These are phyloP conservation scores for Cystobasidium sp. DNA, from an alignment of 1,284 basidiomycete genomes.

Conservation along the genomic window DNA sequence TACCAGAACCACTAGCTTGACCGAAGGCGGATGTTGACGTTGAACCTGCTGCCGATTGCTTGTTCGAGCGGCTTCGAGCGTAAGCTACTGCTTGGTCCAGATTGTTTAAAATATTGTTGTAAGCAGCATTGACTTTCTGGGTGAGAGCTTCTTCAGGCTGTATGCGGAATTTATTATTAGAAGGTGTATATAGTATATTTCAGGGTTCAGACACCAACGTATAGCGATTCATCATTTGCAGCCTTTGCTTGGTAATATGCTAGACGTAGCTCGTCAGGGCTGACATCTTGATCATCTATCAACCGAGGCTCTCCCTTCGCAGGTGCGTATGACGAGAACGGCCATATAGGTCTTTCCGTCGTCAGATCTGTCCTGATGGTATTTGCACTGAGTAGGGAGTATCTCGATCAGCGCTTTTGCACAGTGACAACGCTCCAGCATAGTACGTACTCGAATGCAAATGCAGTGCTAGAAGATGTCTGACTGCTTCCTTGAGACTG, in stretches of 20 bases:
- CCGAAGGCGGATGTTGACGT: slow-evolving; percentile 27
- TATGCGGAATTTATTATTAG: background rate
- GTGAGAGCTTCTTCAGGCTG: slow-evolving; percentile 49
- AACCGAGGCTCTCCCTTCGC: slow-evolving; percentile 75
- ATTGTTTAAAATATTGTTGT: slow-evolving; percentile 47
- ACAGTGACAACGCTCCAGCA: background rate
- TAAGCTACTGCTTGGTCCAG: slow-evolving; percentile 49
- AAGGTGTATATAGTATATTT: too few species aligned
- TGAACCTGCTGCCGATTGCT: background rate
- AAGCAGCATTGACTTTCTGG: slow-evolving; percentile 47
- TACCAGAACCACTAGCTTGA: background rate
- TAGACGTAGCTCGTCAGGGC: slow-evolving; percentile 77
- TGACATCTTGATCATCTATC: slow-evolving; percentile 71
- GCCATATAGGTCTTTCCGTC: slow-evolving; percentile 76
- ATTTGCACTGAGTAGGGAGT: slow-evolving; percentile 62
- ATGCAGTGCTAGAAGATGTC: background rate
- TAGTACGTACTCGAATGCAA: slow-evolving; percentile 12
- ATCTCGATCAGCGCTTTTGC: background rate
- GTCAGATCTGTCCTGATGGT: slow-evolving; percentile 66
- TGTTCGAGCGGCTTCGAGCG: slow-evolving; percentile 44
- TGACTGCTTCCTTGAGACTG: slow-evolving; percentile 3
- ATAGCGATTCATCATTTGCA: slow-evolving; percentile 67
- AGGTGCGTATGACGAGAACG: slow-evolving; percentile 78
- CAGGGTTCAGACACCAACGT: too few species aligned
- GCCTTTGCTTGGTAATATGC: slow-evolving; percentile 68